Evolutionary conservation across 345 rosid species (phyloP).

Genomic region (Mangifera indica): DNA sequence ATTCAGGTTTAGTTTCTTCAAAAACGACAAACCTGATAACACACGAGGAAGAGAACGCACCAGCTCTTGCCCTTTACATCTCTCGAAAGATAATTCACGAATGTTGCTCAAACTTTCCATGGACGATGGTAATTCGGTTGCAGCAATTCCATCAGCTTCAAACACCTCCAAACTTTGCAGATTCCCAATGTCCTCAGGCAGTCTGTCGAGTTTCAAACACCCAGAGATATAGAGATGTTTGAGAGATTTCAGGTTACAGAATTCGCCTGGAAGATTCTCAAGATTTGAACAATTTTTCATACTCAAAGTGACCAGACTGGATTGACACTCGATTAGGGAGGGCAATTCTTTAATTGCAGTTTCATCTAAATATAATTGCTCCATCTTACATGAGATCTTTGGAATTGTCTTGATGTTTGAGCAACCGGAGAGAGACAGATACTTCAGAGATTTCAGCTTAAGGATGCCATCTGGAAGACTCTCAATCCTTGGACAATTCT

Average conservation of each 20-base stretch:
- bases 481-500: not conserved
- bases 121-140: constrained; percentile 16
- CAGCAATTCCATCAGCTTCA: constrained; percentile 17
- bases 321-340: not conserved
- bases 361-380: not conserved
- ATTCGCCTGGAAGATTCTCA: constrained; percentile 12
- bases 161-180: constrained; percentile 30
- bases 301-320: not conserved
- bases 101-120: constrained; percentile 17
- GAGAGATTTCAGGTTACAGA: constrained; percentile 2
- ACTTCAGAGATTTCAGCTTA: not conserved
- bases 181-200: constrained; percentile 27
- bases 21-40: not conserved
- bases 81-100: constrained; percentile 2
- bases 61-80: constrained; percentile 8
- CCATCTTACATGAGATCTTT: not conserved
- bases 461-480: not conserved
- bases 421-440: not conserved
- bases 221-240: constrained; percentile 28
- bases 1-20: constrained; percentile 21
- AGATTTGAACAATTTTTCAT: not conserved
- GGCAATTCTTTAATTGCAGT: not conserved
- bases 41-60: not conserved
- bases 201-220: constrained; percentile 24
- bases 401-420: not conserved